Base-by-base conservation (phyloP, 177 flowering plant species). In the Tripterygium wilfordii region DNA sequence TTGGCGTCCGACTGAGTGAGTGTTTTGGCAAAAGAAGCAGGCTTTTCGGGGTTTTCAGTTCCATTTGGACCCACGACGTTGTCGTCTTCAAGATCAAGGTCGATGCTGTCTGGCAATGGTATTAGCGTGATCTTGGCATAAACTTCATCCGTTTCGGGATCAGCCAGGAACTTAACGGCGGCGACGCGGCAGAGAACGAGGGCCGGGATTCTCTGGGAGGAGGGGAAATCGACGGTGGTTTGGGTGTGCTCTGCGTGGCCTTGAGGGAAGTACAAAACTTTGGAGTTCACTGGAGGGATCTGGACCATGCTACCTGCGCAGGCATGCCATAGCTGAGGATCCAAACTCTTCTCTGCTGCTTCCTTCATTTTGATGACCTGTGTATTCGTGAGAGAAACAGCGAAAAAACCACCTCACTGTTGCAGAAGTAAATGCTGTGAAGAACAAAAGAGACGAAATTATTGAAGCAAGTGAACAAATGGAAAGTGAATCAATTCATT, bases 241-340 rank as follows among this genome's bases (percentile, higher is more conserved):
- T 56, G 67, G 14, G 92, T 69, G 53, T 92, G 97, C 66, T 92
- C 99, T 0, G 84, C 87, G 10, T 92, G 96, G 30, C 99, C 99
- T 51, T 92, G 99, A 0, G 97, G 92, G 42, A 89, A 92, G 70
- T 92, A 89, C 63, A 72, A 82, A 22, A 92, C 92, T 25, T 58
- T 82, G 7, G 96, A 70, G 66, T 77, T 71, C 35, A 80, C 67
- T 5, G 55, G 47, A 16, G 99, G 97, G 76, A 92, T 89, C 56
- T 89, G 91, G n/a, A 89, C 91, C 97, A 89, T 84, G 8, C 88
- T 88, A 9, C 99, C 99, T 0, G 97, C 99, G 37, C 99, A 92
- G 25, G 95, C 99, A 43, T 92, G 99, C 99, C 99, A 92, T 41
- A 92, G 76, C 53, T 86, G 95, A 16, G 96, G 79, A 70, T 92